These are phyloP conservation scores for Podospora comata DNA, from an alignment of 495 filamentous ascomycete species.

Conservation along the genomic window DNA sequence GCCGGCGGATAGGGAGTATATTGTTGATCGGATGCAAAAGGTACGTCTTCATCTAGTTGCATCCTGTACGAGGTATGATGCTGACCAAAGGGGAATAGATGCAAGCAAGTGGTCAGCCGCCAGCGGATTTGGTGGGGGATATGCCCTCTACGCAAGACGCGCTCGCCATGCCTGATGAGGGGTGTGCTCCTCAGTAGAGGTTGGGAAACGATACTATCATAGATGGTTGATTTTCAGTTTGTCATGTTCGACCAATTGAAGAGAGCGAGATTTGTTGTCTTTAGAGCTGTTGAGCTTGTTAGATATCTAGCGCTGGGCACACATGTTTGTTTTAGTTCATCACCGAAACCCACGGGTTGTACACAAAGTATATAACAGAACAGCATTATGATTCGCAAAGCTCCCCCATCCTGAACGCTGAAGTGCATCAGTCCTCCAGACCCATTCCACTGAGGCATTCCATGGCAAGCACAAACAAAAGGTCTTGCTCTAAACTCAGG, in stretches of 20 bases:
- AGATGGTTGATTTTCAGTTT: neutral
- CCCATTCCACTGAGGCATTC: no score
- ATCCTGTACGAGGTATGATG: constrained; percentile 12
- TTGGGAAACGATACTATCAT: neutral
- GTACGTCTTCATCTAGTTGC: constrained; percentile 46
- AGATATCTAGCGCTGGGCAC: neutral
- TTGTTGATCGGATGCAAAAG: constrained; percentile 96
- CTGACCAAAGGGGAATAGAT: constrained; percentile 52
- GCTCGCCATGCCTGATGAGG: constrained; percentile 64
- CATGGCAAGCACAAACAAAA: no score
- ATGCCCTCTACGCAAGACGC: constrained; percentile 75
- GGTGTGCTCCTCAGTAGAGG: constrained; percentile 65
- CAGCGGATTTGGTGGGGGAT: constrained; percentile 84
- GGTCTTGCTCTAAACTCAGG: no score
- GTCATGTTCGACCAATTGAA: neutral
- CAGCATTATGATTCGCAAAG: neutral
- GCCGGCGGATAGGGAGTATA: constrained; percentile 78
- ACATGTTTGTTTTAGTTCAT: neutral
- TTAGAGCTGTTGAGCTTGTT: neutral
- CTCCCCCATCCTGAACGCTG: no score
- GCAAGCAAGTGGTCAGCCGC: constrained; percentile 91
- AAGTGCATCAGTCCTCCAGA: no score
- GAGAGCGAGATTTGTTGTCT: neutral
- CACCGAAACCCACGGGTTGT: neutral
- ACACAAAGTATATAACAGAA: neutral